Conservation (phyloP, 768 basidiomycete genomes). For the Tulasnella sp. region DNA sequence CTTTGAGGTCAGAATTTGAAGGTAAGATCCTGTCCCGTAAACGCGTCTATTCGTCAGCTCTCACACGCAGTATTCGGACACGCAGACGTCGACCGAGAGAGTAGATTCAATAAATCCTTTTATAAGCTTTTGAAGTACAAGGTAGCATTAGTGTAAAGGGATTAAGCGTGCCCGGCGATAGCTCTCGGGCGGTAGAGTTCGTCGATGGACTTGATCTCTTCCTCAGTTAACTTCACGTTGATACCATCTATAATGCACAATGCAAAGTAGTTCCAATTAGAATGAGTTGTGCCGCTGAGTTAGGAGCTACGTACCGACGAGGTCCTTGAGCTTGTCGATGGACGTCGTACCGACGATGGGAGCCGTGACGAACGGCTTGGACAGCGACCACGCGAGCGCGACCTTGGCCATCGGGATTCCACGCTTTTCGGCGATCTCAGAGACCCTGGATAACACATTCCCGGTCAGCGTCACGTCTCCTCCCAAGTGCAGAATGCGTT, state of each 20-base stretch:
- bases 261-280: background rate
- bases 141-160: background rate
- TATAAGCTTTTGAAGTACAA: background rate
- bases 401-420: conserved; percentile 5
- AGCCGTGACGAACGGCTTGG: background rate
- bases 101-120: too few relatives aligned
- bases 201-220: conserved; percentile 46
- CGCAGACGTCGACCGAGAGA: too few relatives aligned
- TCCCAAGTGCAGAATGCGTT: too few relatives aligned
- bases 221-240: conserved; percentile 38
- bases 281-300: background rate
- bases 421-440: background rate
- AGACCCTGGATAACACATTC: background rate
- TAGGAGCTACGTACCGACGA: background rate
- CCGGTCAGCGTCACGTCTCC: too few relatives aligned
- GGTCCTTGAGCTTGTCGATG: background rate
- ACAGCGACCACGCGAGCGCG: conserved; percentile 1
- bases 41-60: too few relatives aligned
- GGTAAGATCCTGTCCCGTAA: too few relatives aligned
- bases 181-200: conserved; percentile 39
- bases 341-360: conserved; percentile 2
- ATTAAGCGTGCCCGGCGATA: conserved; percentile 33
- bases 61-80: too few relatives aligned
- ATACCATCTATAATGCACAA: conserved; percentile 27
- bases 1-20: too few relatives aligned